phyloP scores from a whole-genome alignment of 2,329 filamentous ascomycete genomes.

The Drechslera avenae region DNA sequence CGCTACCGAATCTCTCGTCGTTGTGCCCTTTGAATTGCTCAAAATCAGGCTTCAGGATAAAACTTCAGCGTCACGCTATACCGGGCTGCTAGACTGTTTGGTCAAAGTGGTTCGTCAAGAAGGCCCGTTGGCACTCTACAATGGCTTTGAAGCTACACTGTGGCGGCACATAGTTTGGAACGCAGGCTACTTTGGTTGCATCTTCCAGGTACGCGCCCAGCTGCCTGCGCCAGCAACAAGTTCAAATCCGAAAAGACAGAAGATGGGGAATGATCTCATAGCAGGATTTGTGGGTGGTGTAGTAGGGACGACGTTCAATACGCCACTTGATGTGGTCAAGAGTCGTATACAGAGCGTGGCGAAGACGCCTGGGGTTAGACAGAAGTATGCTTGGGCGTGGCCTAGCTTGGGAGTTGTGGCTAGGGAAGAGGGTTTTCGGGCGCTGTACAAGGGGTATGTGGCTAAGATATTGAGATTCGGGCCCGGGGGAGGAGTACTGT shows the following conservation, averaged over 20 bases:
- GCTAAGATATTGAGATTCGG: slow-evolving; percentile 41
- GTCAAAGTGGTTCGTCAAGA: slow-evolving; percentile 35
- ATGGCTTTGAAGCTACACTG: slow-evolving; percentile 40
- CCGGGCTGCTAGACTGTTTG: slow-evolving; percentile 34
- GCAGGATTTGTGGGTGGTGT: slow-evolving; percentile 40
- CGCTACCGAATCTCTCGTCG: slow-evolving; percentile 38
- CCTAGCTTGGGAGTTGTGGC: slow-evolving; percentile 34
- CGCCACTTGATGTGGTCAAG: slow-evolving; percentile 41
- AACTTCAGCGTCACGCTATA: slow-evolving; percentile 34
- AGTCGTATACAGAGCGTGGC: slow-evolving; percentile 42
- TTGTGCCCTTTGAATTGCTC: slow-evolving; percentile 39
- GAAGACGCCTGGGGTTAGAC: slow-evolving; percentile 28
- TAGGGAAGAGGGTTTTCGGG: slow-evolving; percentile 35
- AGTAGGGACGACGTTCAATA: slow-evolving; percentile 39
- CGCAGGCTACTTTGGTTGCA: slow-evolving; percentile 41
- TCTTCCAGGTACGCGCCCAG: slow-evolving; percentile 36
- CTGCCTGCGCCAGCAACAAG: slow-evolving; percentile 22
- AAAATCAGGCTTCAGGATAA: slow-evolving; percentile 41
- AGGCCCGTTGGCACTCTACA: slow-evolving; percentile 35
- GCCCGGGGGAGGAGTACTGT: slow-evolving; percentile 36
- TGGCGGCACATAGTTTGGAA: slow-evolving; percentile 44
- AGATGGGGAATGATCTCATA: slow-evolving; percentile 35
- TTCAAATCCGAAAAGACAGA: slow-evolving; percentile 27
- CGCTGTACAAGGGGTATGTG: slow-evolving; percentile 40
- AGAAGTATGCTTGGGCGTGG: slow-evolving; percentile 40